A percentile compares a stretch with the other conserved stretches of the same genome.
Evolutionary conservation across 2,329 filamentous ascomycete species (phyloP).

Genomic region (Leptographium wingfieldii): DNA sequence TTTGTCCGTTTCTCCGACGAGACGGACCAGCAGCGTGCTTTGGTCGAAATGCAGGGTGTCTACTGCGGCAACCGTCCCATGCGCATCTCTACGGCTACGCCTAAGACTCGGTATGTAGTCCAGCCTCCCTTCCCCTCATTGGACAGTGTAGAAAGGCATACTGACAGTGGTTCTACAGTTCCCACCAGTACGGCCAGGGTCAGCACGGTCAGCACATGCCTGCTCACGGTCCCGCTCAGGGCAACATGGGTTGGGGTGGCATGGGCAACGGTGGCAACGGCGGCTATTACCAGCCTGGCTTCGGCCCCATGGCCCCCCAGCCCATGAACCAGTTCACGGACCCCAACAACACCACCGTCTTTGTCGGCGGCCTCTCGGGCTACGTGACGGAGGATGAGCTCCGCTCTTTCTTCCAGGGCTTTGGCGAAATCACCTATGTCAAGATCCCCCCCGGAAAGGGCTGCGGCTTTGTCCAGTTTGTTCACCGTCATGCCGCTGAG

Average conservation of each 20-base stretch:
- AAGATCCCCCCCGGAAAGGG: conserved; percentile 99
- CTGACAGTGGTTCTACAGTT: conserved; percentile 13
- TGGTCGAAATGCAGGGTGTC: conserved; percentile 97
- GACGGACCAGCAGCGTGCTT: conserved; percentile 86
- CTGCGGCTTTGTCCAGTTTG: conserved; percentile 97
- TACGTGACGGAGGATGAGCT: conserved; percentile 99
- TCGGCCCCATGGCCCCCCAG: conserved; percentile 19
- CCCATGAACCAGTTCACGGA: conserved; percentile 99
- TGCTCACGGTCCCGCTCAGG: conserved; percentile 26
- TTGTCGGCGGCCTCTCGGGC: conserved; percentile 90
- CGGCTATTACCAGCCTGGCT: conserved; percentile 24
- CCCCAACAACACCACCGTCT: conserved; percentile 98
- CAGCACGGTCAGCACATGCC: conserved; percentile 27
- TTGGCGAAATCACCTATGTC: conserved; percentile 98
- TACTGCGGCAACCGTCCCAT: conserved; percentile 98
- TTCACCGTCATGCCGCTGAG: conserved; percentile 95
- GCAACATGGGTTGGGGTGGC: conserved; percentile 28
- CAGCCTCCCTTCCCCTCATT: not conserved
- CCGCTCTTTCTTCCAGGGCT: conserved; percentile 99
- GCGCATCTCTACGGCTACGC: conserved; percentile 95
- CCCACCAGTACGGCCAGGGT: conserved; percentile 26
- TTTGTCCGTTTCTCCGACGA: conserved; percentile 97
- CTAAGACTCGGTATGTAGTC: conserved; percentile 63
- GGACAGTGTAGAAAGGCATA: not conserved
- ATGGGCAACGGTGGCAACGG: conserved; percentile 15